Evolutionary conservation across 1,139 yeast species (phyloP).

Genomic region (Debaryomycetaceae sp.): DNA sequence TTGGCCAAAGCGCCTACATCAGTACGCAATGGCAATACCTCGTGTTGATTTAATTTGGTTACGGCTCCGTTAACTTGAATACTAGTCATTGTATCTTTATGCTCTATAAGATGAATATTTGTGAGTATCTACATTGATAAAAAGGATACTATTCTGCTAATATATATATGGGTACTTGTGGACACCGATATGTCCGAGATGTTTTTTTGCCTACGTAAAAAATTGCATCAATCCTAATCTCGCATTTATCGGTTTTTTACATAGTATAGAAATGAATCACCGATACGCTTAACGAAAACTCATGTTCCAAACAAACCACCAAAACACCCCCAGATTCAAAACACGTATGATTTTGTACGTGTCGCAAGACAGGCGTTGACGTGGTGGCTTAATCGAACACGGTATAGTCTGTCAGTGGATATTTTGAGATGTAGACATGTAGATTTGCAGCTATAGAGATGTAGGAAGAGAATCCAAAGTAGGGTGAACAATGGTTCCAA

Average conservation of each 20-base stretch:
- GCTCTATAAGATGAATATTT: neutral
- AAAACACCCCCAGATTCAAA: neutral
- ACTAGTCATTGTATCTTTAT: conserved; percentile 9
- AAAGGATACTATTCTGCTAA: neutral
- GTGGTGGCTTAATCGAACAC: neutral
- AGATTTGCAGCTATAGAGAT: too few relatives aligned
- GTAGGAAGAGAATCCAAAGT: too few relatives aligned
- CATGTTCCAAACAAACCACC: neutral
- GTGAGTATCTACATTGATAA: neutral
- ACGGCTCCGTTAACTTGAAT: conserved; percentile 24
- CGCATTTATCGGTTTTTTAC: neutral
- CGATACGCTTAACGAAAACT: neutral
- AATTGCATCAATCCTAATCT: neutral
- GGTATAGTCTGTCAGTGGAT: neutral
- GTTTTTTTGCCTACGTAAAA: neutral
- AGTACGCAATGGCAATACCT: conserved; percentile 65
- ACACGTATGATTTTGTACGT: neutral
- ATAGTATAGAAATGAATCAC: neutral
- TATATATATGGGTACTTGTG: neutral
- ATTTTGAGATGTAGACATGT: neutral
- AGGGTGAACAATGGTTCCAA: too few relatives aligned
- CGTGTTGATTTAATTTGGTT: conserved; percentile 49
- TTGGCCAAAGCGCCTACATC: conserved; percentile 82
- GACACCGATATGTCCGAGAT: conserved; percentile 4
- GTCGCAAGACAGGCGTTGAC: neutral